phyloP scores from a whole-genome alignment of 1,139 yeast genomes.

The Citeromyces hawaiiensis region DNA sequence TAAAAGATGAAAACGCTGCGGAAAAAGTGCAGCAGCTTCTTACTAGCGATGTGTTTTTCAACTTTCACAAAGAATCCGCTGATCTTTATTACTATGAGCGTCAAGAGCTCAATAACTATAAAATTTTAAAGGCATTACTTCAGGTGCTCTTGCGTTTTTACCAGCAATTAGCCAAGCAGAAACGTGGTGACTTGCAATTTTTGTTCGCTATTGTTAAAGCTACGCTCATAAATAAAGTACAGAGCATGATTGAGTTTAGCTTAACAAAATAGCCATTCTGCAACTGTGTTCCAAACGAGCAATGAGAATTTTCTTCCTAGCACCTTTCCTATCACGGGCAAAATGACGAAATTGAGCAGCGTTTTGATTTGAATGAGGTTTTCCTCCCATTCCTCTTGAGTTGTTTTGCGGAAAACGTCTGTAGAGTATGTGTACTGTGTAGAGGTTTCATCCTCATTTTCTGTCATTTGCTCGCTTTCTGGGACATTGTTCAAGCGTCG shows the following conservation, averaged over 20 bases:
- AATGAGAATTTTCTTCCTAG: conserved; percentile 54
- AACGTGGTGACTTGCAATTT: neutral
- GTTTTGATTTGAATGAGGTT: conserved; percentile 48
- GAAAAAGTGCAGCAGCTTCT: neutral
- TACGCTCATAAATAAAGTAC: neutral
- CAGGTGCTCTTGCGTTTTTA: neutral
- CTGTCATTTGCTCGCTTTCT: neutral
- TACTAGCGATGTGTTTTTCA: neutral
- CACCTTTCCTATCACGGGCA: conserved; percentile 62
- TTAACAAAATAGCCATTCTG: conserved; percentile 9
- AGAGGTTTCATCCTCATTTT: conserved; percentile 4
- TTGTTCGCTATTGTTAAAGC: neutral
- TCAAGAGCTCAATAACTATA: neutral
- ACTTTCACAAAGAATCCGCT: neutral
- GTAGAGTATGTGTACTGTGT: conserved; percentile 16
- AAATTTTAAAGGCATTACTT: neutral
- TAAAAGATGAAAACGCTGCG: neutral
- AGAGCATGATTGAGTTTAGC: neutral
- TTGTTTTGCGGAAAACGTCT: conserved; percentile 16
- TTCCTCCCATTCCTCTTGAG: conserved; percentile 77
- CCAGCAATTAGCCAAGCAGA: neutral
- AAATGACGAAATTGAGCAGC: conserved; percentile 40
- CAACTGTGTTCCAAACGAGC: conserved; percentile 19
- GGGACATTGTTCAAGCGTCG: neutral
- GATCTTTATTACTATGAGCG: neutral